Percentiles rank a stretch among this genome's conserved stretches.
Conservation (phyloP, 1,284 basidiomycete species). For the Boletus mariae region DNA sequence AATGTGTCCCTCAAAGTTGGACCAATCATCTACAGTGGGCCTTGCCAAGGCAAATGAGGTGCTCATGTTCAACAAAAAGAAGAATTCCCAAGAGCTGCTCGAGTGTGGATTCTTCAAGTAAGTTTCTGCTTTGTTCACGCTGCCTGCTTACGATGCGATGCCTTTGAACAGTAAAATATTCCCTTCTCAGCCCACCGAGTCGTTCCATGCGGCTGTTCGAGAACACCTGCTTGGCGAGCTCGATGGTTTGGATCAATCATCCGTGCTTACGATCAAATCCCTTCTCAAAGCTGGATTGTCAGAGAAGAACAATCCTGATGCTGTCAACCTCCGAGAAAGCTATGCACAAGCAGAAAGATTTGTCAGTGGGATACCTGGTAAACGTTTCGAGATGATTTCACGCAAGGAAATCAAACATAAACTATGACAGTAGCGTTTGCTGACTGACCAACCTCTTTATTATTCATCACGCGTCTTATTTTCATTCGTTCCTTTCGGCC, state of each 20-base stretch:
- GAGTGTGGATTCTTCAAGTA: slow-evolving; percentile 66
- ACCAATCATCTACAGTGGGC: slow-evolving; percentile 47
- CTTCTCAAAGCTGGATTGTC: slow-evolving; percentile 54
- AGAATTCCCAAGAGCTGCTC: slow-evolving; percentile 54
- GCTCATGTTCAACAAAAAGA: slow-evolving; percentile 65
- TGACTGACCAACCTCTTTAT: background rate
- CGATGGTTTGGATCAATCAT: slow-evolving; percentile 50
- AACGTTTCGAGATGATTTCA: slow-evolving; percentile 56
- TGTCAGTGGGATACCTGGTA: slow-evolving; percentile 52
- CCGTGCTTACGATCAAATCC: slow-evolving; percentile 50
- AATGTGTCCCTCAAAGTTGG: background rate
- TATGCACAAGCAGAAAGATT: slow-evolving; percentile 65
- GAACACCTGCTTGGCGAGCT: slow-evolving; percentile 48
- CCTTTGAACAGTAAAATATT: slow-evolving; percentile 51
- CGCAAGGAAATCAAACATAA: slow-evolving; percentile 65
- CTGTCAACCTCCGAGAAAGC: slow-evolving; percentile 63
- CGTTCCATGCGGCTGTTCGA: slow-evolving; percentile 54
- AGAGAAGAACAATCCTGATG: slow-evolving; percentile 64
- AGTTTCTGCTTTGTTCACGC: slow-evolving; percentile 11
- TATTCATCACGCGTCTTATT: background rate
- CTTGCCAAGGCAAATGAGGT: slow-evolving; percentile 64
- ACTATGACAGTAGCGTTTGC: slow-evolving; percentile 33
- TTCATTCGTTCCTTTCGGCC: background rate
- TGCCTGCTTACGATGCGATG: background rate
- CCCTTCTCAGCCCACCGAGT: slow-evolving; percentile 46